A percentile compares a stretch with the other conserved stretches of the same genome.
Conservation (phyloP, 2,329 filamentous ascomycete species). For the Sphaerostilbella broomeana region DNA sequence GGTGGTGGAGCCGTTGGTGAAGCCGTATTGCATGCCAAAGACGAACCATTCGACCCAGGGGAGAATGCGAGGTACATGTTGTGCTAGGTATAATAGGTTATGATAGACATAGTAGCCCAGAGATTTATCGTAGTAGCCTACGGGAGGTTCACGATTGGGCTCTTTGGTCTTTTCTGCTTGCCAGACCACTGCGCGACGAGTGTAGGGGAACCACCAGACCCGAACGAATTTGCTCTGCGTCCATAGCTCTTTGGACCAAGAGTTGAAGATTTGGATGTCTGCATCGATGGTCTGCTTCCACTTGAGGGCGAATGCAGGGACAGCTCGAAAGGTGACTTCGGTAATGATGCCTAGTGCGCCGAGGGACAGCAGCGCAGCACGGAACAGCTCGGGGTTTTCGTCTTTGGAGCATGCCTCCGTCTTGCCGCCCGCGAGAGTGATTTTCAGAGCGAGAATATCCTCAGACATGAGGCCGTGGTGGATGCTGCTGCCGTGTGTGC, state of each 20-base stretch:
- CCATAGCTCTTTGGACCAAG: conserved; percentile 74
- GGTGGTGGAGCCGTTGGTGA: conserved; percentile 60
- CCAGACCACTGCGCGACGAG: conserved; percentile 82
- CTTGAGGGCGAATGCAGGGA: conserved; percentile 72
- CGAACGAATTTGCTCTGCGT: conserved; percentile 79
- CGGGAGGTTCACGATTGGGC: conserved; percentile 50
- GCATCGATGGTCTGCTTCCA: conserved; percentile 78
- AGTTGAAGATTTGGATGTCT: conserved; percentile 59
- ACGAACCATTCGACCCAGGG: conserved; percentile 94
- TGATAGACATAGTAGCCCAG: conserved; percentile 90
- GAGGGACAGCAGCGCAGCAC: conserved; percentile 77
- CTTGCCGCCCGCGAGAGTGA: conserved; percentile 76
- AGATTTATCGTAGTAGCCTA: conserved; percentile 72
- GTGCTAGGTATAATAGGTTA: conserved; percentile 74
- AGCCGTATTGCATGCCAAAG: conserved; percentile 96
- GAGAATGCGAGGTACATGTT: conserved; percentile 70
- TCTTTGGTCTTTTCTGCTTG: conserved; percentile 70
- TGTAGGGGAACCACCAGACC: conserved; percentile 98
- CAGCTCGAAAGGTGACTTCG: conserved; percentile 78
- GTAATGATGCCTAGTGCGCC: conserved; percentile 87
- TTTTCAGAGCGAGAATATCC: conserved; percentile 63
- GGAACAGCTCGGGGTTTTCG: conserved; percentile 73
- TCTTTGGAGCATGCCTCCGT: conserved; percentile 63
- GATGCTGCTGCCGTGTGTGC: conserved; percentile 85
- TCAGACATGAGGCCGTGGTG: conserved; percentile 79